A percentile compares a stretch with the other conserved stretches of the same genome.
Evolutionary conservation across 2,329 filamentous ascomycete genomes (phyloP).

Genomic region (Sporothrix euskadiensis): DNA sequence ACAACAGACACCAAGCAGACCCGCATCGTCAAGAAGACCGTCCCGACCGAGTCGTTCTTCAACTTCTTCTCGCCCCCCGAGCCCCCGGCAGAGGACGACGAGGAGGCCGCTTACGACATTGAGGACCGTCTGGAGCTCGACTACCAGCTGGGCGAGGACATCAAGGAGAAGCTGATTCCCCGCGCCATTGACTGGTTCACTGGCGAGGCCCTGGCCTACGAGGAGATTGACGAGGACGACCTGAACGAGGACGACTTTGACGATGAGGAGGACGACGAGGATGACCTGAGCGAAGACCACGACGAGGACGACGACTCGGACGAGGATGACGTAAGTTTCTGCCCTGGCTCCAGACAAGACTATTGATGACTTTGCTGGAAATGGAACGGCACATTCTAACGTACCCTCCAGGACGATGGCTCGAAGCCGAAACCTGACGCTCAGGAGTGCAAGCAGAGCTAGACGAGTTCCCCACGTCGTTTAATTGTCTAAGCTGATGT

Average conservation of each 20-base stretch:
- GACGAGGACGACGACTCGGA: conserved; percentile 76
- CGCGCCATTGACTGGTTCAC: conserved; percentile 99
- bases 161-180: conserved; percentile 99
- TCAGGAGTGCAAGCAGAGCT: conserved; percentile 96
- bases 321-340: conserved; percentile 67
- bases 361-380: too few relatives aligned
- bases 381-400: conserved; percentile 29
- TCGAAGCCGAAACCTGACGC: conserved; percentile 92
- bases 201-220: conserved; percentile 93
- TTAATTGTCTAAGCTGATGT: conserved; percentile 1
- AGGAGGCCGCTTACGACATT: conserved; percentile 81
- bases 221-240: conserved; percentile 84
- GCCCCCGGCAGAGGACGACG: conserved; percentile 72
- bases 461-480: conserved; percentile 38
- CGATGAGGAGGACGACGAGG: conserved; percentile 91
- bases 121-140: conserved; percentile 97
- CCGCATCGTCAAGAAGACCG: conserved; percentile 97
- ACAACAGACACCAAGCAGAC: conserved; percentile 95
- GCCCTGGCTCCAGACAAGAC: background rate
- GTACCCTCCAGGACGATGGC: conserved; percentile 68
- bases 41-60: conserved; percentile 97
- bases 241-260: conserved; percentile 80
- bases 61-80: conserved; percentile 98
- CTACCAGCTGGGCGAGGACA: conserved; percentile 98
- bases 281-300: conserved; percentile 80